Evolutionary conservation across 495 filamentous ascomycete species (phyloP).

Genomic region (Podospora pseudocomata): DNA sequence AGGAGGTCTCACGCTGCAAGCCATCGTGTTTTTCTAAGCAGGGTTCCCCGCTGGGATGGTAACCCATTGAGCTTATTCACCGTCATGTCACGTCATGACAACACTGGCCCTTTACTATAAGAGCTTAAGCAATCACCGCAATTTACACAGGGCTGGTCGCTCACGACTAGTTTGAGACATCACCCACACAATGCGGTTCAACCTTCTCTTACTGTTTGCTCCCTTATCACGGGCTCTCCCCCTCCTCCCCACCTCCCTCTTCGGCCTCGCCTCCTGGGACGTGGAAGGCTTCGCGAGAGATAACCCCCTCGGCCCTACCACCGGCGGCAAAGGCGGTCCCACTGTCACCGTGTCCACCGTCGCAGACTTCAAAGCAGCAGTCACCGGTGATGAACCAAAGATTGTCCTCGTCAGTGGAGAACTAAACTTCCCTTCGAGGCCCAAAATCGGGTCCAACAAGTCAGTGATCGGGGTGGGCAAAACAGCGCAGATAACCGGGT

Average conservation of each 20-base stretch:
- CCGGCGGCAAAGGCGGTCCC: conserved; percentile 55
- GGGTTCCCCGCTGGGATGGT: conserved; percentile 20
- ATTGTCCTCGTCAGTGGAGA: conserved; percentile 48
- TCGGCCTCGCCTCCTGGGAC: conserved; percentile 22
- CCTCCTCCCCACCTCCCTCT: background rate
- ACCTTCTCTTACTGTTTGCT: conserved; percentile 9
- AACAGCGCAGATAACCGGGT: conserved; percentile 38
- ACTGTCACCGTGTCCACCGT: conserved; percentile 55
- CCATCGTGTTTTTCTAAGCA: background rate
- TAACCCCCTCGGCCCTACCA: conserved; percentile 47
- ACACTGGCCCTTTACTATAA: background rate
- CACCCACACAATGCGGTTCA: conserved; percentile 15
- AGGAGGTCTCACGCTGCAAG: background rate
- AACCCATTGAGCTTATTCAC: background rate
- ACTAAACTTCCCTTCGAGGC: conserved; percentile 42
- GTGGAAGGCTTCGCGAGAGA: conserved; percentile 38
- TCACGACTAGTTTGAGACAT: background rate
- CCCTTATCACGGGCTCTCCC: conserved; percentile 3
- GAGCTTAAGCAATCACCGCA: background rate
- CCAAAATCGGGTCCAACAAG: conserved; percentile 52
- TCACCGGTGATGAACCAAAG: conserved; percentile 36
- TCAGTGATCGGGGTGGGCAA: conserved; percentile 49
- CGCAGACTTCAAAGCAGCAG: conserved; percentile 48
- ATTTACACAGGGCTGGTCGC: background rate
- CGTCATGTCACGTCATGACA: background rate